Evolutionary conservation across 1,139 yeast genomes (phyloP).

Genomic region (Yamadazyma songkhlaensis): DNA sequence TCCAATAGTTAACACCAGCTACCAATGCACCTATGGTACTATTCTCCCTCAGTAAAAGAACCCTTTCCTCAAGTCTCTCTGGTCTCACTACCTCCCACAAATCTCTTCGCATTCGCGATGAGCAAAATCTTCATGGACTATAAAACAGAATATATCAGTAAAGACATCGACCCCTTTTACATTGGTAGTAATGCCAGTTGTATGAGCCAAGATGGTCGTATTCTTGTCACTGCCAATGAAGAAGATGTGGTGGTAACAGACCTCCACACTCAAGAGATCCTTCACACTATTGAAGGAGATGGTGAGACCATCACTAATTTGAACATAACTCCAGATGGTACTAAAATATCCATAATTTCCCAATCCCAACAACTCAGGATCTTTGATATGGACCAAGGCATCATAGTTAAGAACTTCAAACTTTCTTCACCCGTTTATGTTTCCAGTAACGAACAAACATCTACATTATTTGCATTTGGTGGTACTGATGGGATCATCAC

Average conservation of each 20-base stretch:
- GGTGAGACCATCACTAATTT: slow-evolving; percentile 80
- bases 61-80: too few species aligned
- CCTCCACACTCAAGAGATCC: slow-evolving; percentile 50
- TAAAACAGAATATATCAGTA: slow-evolving; percentile 32
- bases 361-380: slow-evolving; percentile 81
- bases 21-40: too few species aligned
- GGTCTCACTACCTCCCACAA: too few species aligned
- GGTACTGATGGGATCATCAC: slow-evolving; percentile 92
- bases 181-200: slow-evolving; percentile 82
- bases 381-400: slow-evolving; percentile 46
- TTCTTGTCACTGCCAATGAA: slow-evolving; percentile 75
- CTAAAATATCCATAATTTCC: slow-evolving; percentile 66
- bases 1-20: too few species aligned
- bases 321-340: slow-evolving; percentile 74
- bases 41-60: too few species aligned
- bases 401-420: slow-evolving; percentile 53
- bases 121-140: slow-evolving; percentile 4
- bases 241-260: slow-evolving; percentile 77
- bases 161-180: slow-evolving; percentile 65
- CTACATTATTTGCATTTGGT: slow-evolving; percentile 88
- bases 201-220: slow-evolving; percentile 58
- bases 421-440: slow-evolving; percentile 80
- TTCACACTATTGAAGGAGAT: slow-evolving; percentile 77
- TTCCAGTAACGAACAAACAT: slow-evolving; percentile 72
- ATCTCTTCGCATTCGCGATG: too few species aligned